phyloP scores from a whole-genome alignment of 23 red algal species.

The Chondrus crispus region DNA sequence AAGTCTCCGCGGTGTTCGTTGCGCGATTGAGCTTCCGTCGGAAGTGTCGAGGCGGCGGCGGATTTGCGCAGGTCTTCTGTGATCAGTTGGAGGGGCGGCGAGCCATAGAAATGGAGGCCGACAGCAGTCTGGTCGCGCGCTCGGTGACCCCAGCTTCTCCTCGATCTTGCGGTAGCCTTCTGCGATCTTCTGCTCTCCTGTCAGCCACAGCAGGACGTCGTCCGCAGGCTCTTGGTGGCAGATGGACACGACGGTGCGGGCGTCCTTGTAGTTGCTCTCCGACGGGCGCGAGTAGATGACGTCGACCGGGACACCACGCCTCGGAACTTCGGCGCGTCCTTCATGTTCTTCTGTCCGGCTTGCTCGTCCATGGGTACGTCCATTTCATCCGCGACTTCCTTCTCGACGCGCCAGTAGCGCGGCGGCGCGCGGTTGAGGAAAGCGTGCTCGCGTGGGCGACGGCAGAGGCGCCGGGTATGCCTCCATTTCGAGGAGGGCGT shows the following conservation, averaged over 20 bases:
- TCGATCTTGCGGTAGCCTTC: slow-evolving; percentile 58
- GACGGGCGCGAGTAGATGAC: slow-evolving; percentile 74
- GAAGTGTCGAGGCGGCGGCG: slow-evolving; percentile 28
- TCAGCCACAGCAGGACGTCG: slow-evolving; percentile 91
- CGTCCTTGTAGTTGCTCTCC: slow-evolving; percentile 79
- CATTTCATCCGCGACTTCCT: slow-evolving; percentile 94
- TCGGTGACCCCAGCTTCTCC: slow-evolving; percentile 8
- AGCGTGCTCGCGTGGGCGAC: too few species aligned
- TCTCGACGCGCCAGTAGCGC: slow-evolving; percentile 86
- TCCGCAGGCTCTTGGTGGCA: slow-evolving; percentile 68
- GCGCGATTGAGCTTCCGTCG: slow-evolving; percentile 88
- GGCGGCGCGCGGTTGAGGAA: too few species aligned
- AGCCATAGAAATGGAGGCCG: slow-evolving; percentile 83
- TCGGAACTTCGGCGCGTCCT: slow-evolving; percentile 87
- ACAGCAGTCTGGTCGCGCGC: slow-evolving; percentile 35
- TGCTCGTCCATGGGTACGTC: slow-evolving; percentile 70
- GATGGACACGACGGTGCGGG: slow-evolving; percentile 71
- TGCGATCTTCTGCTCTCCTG: slow-evolving; percentile 97
- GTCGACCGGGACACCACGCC: slow-evolving; percentile 84
- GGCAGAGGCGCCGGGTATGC: too few species aligned
- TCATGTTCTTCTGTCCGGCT: slow-evolving; percentile 89
- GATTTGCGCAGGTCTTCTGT: slow-evolving; percentile 64
- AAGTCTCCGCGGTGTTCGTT: slow-evolving; percentile 95
- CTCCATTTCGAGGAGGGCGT: too few species aligned
- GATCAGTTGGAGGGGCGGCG: slow-evolving; percentile 67